Evolutionary conservation across 805 yeast genomes (phyloP).

Genomic region (Metschnikowia peoriensis): DNA sequence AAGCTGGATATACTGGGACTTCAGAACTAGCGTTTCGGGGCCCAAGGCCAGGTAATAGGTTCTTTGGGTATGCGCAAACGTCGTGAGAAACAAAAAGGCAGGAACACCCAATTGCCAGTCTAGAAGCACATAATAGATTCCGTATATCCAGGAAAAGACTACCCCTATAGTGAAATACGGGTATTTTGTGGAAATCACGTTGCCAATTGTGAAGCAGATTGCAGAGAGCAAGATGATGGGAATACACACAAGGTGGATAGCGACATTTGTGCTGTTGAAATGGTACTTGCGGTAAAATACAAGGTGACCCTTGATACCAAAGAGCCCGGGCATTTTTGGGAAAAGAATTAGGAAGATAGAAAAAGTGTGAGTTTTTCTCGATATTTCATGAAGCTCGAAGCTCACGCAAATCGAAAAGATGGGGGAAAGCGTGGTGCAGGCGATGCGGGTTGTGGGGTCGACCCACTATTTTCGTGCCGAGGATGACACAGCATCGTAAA

Average conservation of each 20-base stretch:
- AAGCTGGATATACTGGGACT: conserved; percentile 22
- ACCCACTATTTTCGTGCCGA: no score
- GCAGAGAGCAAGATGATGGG: conserved; percentile 69
- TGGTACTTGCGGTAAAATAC: conserved; percentile 33
- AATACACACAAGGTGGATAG: conserved; percentile 75
- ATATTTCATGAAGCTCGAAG: not conserved
- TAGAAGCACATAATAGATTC: conserved; percentile 56
- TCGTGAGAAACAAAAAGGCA: conserved; percentile 22
- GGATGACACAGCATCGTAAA: no score
- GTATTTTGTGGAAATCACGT: conserved; percentile 6
- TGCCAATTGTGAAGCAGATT: conserved; percentile 32
- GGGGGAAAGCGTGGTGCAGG: not conserved
- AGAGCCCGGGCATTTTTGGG: conserved; percentile 28
- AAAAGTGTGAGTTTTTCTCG: not conserved
- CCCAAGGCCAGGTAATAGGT: conserved; percentile 19
- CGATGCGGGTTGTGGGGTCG: not conserved
- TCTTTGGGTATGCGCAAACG: conserved; percentile 24
- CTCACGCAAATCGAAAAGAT: not conserved
- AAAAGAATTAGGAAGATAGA: not conserved
- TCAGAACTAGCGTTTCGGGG: conserved; percentile 3
- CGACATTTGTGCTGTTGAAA: conserved; percentile 57
- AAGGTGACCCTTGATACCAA: conserved; percentile 38
- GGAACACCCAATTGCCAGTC: conserved; percentile 46
- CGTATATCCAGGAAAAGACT: conserved; percentile 45
- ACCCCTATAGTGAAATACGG: conserved; percentile 48